phyloP scores from a whole-genome alignment of 108 stramenopile genomes.

The Fragilariopsis cylindrus region DNA sequence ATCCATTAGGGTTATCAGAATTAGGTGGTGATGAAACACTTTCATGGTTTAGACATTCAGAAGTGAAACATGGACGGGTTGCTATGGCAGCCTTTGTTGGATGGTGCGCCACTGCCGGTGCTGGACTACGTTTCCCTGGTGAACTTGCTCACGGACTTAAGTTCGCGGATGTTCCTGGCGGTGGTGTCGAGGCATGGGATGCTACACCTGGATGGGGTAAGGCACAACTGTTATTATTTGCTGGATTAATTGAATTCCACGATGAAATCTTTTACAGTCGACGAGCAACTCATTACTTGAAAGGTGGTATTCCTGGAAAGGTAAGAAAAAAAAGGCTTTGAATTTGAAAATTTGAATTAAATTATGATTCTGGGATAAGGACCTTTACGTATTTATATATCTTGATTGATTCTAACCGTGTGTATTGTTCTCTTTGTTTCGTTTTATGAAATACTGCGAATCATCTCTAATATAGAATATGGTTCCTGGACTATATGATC shows the following conservation, averaged over 20 bases:
- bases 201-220: constrained; percentile 85
- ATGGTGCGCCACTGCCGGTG: constrained; percentile 62
- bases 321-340: constrained; percentile 27
- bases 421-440: no score
- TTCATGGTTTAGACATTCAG: constrained; percentile 81
- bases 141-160: constrained; percentile 65
- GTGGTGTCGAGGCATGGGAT: constrained; percentile 84
- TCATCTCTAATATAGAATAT: constrained; percentile 48
- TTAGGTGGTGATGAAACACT: constrained; percentile 72
- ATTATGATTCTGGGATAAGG: neutral
- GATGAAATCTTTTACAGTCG: constrained; percentile 70
- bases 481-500: constrained; percentile 83
- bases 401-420: no score
- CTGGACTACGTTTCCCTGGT: constrained; percentile 73
- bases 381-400: constrained; percentile 15
- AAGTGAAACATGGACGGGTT: constrained; percentile 81
- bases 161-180: constrained; percentile 63
- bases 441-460: no score
- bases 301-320: constrained; percentile 79
- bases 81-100: constrained; percentile 87
- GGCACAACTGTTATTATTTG: constrained; percentile 80
- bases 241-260: constrained; percentile 80
- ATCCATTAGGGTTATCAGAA: constrained; percentile 73
- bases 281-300: constrained; percentile 71
- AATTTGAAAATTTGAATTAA: constrained; percentile 1